phyloP scores from a whole-genome alignment of 2,329 filamentous ascomycete genomes.

The Paracamarosporium sp. region DNA sequence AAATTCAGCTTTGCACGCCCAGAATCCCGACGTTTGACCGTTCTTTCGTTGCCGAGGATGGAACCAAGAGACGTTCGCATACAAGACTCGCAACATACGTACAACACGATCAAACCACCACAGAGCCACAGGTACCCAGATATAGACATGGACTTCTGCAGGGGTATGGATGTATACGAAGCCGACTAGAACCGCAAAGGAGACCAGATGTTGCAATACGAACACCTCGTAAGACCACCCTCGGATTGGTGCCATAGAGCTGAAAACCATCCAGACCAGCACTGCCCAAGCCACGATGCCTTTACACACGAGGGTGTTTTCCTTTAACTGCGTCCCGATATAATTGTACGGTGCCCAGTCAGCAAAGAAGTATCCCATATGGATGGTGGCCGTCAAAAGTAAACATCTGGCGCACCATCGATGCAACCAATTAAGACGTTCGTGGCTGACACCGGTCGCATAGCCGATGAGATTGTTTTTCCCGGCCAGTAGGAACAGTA shows the following conservation, averaged over 20 bases:
- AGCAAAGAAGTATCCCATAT: conserved; percentile 73
- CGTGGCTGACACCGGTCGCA: conserved; percentile 69
- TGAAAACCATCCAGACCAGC: conserved; percentile 69
- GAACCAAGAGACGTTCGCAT: conserved; percentile 49
- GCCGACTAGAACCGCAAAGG: conserved; percentile 68
- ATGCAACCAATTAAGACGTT: conserved; percentile 76
- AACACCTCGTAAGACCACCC: conserved; percentile 74
- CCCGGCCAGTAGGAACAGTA: conserved; percentile 63
- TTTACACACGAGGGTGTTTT: conserved; percentile 71
- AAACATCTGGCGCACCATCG: conserved; percentile 75
- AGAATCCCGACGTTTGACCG: conserved; percentile 37
- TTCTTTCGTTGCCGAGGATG: conserved; percentile 42
- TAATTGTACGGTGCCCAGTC: conserved; percentile 69
- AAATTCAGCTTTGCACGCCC: conserved; percentile 49
- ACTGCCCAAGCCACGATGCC: conserved; percentile 72
- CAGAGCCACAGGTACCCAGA: conserved; percentile 71
- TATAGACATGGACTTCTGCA: conserved; percentile 62
- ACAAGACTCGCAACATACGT: conserved; percentile 48
- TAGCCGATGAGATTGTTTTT: conserved; percentile 66
- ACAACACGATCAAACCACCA: conserved; percentile 68
- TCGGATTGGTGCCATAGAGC: conserved; percentile 68
- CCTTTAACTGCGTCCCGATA: conserved; percentile 63
- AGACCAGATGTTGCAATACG: conserved; percentile 70
- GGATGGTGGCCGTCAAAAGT: conserved; percentile 71
- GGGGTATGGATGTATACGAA: conserved; percentile 70